Percentiles rank a stretch among this genome's conserved stretches.
Conservation (phyloP, 352 stramenopile species). For the Globisporangium nagaii region DNA sequence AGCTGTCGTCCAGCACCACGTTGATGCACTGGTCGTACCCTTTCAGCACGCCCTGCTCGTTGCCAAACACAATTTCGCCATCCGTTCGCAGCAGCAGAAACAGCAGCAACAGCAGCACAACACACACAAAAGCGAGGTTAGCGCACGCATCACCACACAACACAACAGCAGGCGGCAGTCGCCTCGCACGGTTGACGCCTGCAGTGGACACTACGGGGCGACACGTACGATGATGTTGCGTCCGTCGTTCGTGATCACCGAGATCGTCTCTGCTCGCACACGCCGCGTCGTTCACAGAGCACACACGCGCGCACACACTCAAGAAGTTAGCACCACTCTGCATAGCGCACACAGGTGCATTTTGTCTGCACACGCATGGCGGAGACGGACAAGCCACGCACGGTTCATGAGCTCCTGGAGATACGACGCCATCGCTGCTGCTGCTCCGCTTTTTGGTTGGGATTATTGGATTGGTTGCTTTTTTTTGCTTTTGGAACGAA, state of each 20-base stretch:
- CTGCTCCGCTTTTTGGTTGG: constrained; percentile 9
- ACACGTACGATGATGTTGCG: constrained; percentile 90
- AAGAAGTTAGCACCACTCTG: too few relatives aligned
- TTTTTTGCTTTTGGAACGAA: background rate
- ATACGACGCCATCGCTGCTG: constrained; percentile 64
- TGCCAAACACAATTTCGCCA: too few relatives aligned
- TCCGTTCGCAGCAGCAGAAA: constrained; percentile 8
- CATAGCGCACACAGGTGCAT: too few relatives aligned
- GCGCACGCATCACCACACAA: background rate
- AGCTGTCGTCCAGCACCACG: constrained; percentile 90
- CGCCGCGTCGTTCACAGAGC: background rate
- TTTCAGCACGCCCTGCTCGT: constrained; percentile 86
- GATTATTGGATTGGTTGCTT: background rate
- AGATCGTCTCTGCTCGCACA: constrained; percentile 73
- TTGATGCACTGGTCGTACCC: constrained; percentile 94
- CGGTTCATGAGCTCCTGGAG: constrained; percentile 79
- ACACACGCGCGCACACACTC: background rate
- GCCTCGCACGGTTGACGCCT: too few relatives aligned
- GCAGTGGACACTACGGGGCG: too few relatives aligned
- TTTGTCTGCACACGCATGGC: too few relatives aligned
- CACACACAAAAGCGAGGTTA: background rate
- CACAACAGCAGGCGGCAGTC: too few relatives aligned
- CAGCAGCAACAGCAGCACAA: background rate
- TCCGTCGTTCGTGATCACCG: constrained; percentile 92
- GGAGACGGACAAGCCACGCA: constrained; percentile 34